Percentiles rank a stretch among this genome's conserved stretches.
Evolutionary conservation across 805 yeast genomes (phyloP).

Genomic region (Myxozyma vanderwaltii): DNA sequence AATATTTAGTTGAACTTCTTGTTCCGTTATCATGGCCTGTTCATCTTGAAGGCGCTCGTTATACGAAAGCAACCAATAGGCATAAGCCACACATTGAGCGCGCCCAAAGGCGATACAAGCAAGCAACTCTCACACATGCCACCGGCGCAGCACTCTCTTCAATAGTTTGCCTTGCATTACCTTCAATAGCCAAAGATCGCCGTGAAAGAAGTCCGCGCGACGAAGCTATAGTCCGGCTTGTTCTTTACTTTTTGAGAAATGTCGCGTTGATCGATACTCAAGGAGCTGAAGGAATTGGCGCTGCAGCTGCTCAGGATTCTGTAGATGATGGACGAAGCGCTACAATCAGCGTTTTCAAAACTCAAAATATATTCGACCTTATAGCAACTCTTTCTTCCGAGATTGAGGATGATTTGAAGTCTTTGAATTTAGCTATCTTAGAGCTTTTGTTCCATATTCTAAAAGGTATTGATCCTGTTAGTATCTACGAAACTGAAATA

Average conservation of each 20-base stretch:
- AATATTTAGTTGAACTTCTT: slow-evolving; percentile 61
- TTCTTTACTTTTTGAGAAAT: slow-evolving; percentile 74
- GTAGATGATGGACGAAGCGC: slow-evolving; percentile 71
- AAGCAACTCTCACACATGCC: slow-evolving; percentile 58
- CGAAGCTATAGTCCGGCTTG: slow-evolving; percentile 68
- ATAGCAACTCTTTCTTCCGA: slow-evolving; percentile 70
- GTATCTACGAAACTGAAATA: slow-evolving; percentile 32
- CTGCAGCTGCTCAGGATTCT: slow-evolving; percentile 48
- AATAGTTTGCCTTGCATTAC: slow-evolving; percentile 66
- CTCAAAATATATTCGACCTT: slow-evolving; percentile 72
- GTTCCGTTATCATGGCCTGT: slow-evolving; percentile 88
- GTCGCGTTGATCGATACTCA: slow-evolving; percentile 72
- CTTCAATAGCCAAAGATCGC: slow-evolving; percentile 55
- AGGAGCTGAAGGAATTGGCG: background rate
- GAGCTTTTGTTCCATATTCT: slow-evolving; percentile 70
- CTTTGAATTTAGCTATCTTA: slow-evolving; percentile 62
- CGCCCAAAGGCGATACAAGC: slow-evolving; percentile 72
- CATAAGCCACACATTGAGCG: slow-evolving; percentile 63
- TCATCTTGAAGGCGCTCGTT: slow-evolving; percentile 58
- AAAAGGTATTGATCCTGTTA: slow-evolving; percentile 55
- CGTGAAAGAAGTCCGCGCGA: slow-evolving; percentile 69
- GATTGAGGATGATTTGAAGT: slow-evolving; percentile 62
- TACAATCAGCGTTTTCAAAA: slow-evolving; percentile 60
- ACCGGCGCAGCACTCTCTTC: slow-evolving; percentile 69
- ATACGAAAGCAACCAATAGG: slow-evolving; percentile 58